Evolutionary conservation across 2,329 filamentous ascomycete species (phyloP).

Genomic region (Zymoseptoria pseudotritici): DNA sequence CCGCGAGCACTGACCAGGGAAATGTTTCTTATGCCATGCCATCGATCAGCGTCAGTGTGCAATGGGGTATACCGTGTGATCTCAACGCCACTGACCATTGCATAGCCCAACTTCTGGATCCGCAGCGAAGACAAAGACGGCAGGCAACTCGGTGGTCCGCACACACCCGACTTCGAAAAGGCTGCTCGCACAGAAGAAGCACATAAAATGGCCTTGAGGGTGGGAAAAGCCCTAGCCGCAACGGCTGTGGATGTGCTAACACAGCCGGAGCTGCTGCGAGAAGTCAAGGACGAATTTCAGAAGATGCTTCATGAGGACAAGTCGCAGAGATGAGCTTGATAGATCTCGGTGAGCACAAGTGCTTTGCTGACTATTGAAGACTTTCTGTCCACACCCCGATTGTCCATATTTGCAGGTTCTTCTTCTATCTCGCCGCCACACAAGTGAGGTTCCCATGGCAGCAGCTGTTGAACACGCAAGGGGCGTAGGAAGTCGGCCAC

Average conservation of each 20-base stretch:
- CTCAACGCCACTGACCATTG: not conserved
- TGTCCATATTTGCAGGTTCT: not conserved
- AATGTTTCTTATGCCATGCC: constrained; percentile 53
- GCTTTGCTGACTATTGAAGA: too few species aligned
- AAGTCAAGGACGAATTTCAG: constrained; percentile 25
- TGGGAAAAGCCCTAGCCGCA: constrained; percentile 30
- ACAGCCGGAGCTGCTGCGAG: constrained; percentile 16
- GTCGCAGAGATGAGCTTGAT: not conserved
- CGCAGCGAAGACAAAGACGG: constrained; percentile 27
- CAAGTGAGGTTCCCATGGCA: not conserved
- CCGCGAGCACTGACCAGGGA: constrained; percentile 53
- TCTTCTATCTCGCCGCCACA: not conserved
- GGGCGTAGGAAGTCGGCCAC: not conserved
- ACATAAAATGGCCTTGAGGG: constrained; percentile 29
- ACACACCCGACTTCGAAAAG: constrained; percentile 35
- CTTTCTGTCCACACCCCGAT: too few species aligned
- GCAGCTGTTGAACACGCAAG: not conserved
- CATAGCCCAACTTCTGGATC: constrained; percentile 43
- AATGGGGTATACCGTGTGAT: not conserved
- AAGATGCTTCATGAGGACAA: constrained; percentile 6
- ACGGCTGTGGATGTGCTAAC: constrained; percentile 32
- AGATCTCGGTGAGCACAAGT: not conserved
- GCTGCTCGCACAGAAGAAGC: constrained; percentile 32
- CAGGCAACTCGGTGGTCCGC: constrained; percentile 28
- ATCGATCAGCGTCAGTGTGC: constrained; percentile 38